A percentile compares a stretch with the other conserved stretches of the same genome.
These are phyloP conservation scores for Aeschynomene evenia DNA, from an alignment of 306 rosid genomes.

Conservation along the genomic window DNA sequence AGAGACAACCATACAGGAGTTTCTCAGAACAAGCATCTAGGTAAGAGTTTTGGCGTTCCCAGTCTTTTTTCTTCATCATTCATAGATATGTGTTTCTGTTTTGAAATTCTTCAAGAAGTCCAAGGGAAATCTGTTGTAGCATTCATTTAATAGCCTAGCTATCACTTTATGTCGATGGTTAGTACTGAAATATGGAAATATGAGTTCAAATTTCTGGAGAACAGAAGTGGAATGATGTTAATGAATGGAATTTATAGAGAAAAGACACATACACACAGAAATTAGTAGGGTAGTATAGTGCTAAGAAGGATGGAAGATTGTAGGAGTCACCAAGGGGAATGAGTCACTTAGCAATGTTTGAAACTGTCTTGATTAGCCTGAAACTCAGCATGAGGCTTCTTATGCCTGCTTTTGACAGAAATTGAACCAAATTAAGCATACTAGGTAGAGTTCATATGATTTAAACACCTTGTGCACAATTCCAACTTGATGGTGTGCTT, in stretches of 20 bases:
- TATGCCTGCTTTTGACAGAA: too few relatives aligned
- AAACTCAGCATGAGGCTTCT: not conserved
- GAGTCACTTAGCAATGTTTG: not conserved
- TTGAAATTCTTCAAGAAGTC: conserved; percentile 9
- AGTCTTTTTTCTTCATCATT: conserved; percentile 8
- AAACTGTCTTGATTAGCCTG: conserved; percentile 9
- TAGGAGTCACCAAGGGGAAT: not conserved
- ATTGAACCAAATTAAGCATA: not conserved
- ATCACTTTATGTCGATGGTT: conserved; percentile 5
- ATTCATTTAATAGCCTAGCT: not conserved
- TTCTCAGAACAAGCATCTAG: conserved; percentile 90
- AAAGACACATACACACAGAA: not conserved
- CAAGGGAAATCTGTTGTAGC: conserved; percentile 2
- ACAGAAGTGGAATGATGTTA: not conserved
- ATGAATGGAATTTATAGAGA: not conserved
- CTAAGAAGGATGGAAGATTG: conserved; percentile 12
- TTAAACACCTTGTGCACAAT: not conserved
- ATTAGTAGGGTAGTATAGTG: not conserved
- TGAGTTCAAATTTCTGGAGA: not conserved
- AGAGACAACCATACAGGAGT: conserved; percentile 75
- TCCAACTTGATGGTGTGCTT: not conserved
- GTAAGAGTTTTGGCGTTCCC: conserved; percentile 39
- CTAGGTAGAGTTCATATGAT: conserved; percentile 1
- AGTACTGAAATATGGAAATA: not conserved
- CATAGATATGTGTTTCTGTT: conserved; percentile 5